A percentile compares a stretch with the other conserved stretches of the same genome.
phyloP scores from a whole-genome alignment of 1,284 basidiomycete genomes.

The Ustilago loliicola region DNA sequence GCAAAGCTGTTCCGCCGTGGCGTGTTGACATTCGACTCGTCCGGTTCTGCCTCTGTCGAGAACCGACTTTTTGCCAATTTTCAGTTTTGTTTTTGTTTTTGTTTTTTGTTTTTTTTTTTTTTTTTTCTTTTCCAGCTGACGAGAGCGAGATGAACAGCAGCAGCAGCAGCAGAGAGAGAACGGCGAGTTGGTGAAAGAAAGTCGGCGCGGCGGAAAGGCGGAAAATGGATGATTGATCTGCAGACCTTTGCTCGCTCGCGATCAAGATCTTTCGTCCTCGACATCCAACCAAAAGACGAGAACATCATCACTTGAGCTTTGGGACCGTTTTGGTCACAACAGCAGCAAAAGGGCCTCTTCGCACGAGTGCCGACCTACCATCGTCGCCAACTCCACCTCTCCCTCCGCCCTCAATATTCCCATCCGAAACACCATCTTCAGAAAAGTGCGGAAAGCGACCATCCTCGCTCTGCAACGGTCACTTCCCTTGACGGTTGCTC shows the following conservation, averaged over 20 bases:
- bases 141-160: not conserved
- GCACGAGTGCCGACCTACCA: not conserved
- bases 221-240: slow-evolving; percentile 12
- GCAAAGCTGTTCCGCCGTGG: not conserved
- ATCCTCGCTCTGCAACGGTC: not conserved
- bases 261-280: slow-evolving; percentile 18
- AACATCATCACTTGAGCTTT: not conserved
- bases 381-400: not conserved
- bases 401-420: not conserved
- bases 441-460: slow-evolving; percentile 1
- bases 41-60: slow-evolving; percentile 6
- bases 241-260: not conserved
- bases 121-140: not conserved
- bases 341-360: slow-evolving; percentile 5
- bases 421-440: not conserved
- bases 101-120: not conserved
- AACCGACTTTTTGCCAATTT: slow-evolving; percentile 16
- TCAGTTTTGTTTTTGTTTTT: slow-evolving; percentile 15
- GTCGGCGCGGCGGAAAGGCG: not conserved
- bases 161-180: not conserved
- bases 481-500: not conserved
- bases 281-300: slow-evolving; percentile 11
- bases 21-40: slow-evolving; percentile 13
- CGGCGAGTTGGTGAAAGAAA: not conserved
- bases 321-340: not conserved